phyloP scores from a whole-genome alignment of 257 asterid species.

The Schizonepeta tenuifolia region DNA sequence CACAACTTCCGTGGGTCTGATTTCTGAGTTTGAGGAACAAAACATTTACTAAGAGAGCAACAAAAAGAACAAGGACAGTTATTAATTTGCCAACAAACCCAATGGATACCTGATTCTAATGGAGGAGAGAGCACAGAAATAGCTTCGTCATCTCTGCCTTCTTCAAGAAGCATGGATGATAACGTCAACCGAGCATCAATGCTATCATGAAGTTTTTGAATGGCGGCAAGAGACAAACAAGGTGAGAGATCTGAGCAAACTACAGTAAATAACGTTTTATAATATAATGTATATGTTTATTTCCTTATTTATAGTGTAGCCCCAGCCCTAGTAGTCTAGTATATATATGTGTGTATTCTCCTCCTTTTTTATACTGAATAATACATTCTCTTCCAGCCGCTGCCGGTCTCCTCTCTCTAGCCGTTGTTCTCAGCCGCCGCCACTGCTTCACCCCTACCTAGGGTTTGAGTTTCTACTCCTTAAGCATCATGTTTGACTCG shows the following conservation, averaged over 20 bases:
- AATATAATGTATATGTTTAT: too few species aligned
- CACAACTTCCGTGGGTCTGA: slow-evolving; percentile 50
- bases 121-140: slow-evolving; percentile 86
- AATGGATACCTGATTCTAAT: slow-evolving; percentile 49
- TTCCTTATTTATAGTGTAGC: too few species aligned
- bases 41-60: slow-evolving; percentile 27
- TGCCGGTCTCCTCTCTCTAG: too few species aligned
- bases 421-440: too few species aligned
- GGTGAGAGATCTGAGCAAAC: slow-evolving; percentile 25
- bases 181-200: slow-evolving; percentile 73
- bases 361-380: too few species aligned
- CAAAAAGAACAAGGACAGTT: slow-evolving; percentile 23
- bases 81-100: slow-evolving; percentile 16
- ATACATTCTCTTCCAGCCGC: too few species aligned
- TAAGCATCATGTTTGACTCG: too few species aligned
- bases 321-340: too few species aligned
- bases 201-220: slow-evolving; percentile 54
- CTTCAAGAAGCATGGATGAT: slow-evolving; percentile 80
- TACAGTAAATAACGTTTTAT: too few species aligned
- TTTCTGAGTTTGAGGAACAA: slow-evolving; percentile 39
- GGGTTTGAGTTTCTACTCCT: too few species aligned
- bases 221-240: slow-evolving; percentile 45
- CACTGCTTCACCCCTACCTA: too few species aligned
- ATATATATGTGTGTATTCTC: too few species aligned
- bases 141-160: slow-evolving; percentile 79